Conservation (phyloP, 768 basidiomycete species). For the Termitomyces sp. region DNA sequence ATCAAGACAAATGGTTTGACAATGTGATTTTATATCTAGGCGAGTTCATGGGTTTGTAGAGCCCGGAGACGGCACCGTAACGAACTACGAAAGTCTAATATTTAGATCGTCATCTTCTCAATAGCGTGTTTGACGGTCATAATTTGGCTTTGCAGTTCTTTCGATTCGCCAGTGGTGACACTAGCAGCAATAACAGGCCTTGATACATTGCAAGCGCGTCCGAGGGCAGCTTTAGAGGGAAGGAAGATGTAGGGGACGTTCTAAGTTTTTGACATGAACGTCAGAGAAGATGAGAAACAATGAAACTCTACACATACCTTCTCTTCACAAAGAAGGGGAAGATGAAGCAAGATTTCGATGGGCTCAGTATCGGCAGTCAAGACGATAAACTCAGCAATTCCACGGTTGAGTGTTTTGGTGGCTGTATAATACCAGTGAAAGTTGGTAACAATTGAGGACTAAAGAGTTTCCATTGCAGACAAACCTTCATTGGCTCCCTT, state of each 20-base stretch:
- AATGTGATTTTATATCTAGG: not conserved
- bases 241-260: constrained; percentile 97
- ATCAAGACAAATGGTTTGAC: too few species aligned
- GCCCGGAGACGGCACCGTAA: too few species aligned
- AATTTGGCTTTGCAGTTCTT: constrained; percentile 88
- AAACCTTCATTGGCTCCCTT: constrained; percentile 98
- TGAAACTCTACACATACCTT: constrained; percentile 55
- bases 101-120: constrained; percentile 56
- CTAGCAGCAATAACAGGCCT: constrained; percentile 93
- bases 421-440: constrained; percentile 38
- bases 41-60: too few species aligned
- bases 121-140: constrained; percentile 77
- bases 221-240: constrained; percentile 91
- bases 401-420: constrained; percentile 97
- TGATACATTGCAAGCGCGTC: constrained; percentile 93
- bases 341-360: constrained; percentile 94
- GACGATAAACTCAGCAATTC: constrained; percentile 96
- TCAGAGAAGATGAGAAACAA: not conserved
- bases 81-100: not conserved
- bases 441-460: not conserved
- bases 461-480: constrained; percentile 11
- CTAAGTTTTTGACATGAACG: constrained; percentile 29
- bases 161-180: constrained; percentile 93
- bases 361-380: constrained; percentile 97
- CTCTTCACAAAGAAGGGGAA: constrained; percentile 96